Base-by-base conservation (phyloP, 371 early-diverging fungal species). In the Mortierella sp. region DNA sequence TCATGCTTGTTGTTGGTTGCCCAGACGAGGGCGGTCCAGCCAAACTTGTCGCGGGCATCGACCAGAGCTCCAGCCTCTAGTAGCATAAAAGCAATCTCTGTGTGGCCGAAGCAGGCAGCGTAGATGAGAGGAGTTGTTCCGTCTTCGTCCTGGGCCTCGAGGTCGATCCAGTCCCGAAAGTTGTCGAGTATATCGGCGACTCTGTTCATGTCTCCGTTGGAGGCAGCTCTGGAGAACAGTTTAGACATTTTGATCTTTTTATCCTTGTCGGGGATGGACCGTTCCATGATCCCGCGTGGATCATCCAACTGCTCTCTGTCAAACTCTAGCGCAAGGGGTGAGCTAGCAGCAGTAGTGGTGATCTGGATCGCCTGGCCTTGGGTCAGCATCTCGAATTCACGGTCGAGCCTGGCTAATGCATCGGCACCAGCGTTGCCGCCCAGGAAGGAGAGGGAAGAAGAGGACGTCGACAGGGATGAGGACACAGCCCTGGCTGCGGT, bases 11-110 rank as follows among this genome's bases (percentile, higher is more conserved):
- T 98, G 80, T 95, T 95, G 63, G 95, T 95, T 3, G 99, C 98
- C 99, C 99, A 98, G 92, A 98, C 94, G 70, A 98, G 92, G n/a
- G 97, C 95, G 10, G 98, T 95, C 99, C 99, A 98, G 28, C 99
- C 99, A 80, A 92, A 91, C 78, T 93, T 90, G 89, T 98, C 98
- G 81, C 93, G 92, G 44, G 88, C 90, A 88, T 97, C 91, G 31
- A 96, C 93, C 63, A 90, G 89, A 38, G 96, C 97, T 48, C 97
- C 96, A 65, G 92, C 91, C 80, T 89, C 88, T n/a, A 98, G 80
- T 54, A 98, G 88, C 63, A 93, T 87, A 73, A 89, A 88, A 3
- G 92, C 93, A 76, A 96, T 91, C 58, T 93, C 92, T 4, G 89
- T 79, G 82, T 97, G 94, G 47, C 97, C 98, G 91, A 97, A 97